Conservation (phyloP, 257 asterid genomes). For the Jaltomata sinuosa region DNA sequence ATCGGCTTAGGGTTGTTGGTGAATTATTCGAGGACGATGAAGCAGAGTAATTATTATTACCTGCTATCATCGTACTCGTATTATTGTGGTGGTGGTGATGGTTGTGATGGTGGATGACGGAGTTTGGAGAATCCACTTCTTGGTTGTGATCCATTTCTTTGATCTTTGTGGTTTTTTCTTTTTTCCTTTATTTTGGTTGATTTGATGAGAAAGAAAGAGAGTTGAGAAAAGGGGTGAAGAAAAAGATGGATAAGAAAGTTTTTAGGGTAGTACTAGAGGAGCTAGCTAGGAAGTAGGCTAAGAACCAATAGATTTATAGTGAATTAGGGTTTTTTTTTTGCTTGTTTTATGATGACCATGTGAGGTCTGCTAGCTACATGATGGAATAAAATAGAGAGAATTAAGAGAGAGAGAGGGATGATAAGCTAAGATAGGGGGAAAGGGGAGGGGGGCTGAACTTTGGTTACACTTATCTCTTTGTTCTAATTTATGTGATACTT, state of each 20-base stretch:
- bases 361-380: background rate
- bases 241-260: background rate
- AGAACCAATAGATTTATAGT: background rate
- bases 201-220: background rate
- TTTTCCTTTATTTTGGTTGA: background rate
- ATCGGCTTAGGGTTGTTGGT: constrained; percentile 59
- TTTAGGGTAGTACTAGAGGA: background rate
- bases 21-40: constrained; percentile 20
- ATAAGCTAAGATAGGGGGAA: background rate
- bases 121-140: constrained; percentile 34
- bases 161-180: background rate
- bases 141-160: constrained; percentile 45
- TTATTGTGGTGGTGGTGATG: background rate
- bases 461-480: background rate
- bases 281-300: background rate
- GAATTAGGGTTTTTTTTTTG: background rate
- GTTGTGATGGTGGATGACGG: background rate
- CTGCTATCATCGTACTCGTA: background rate
- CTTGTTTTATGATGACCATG: background rate
- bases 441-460: background rate
- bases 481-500: background rate
- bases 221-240: too few relatives aligned
- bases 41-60: constrained; percentile 9
- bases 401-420: background rate
- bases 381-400: background rate